These are phyloP conservation scores for Termitomyces sp. DNA, from an alignment of 768 basidiomycete genomes.

Conservation along the genomic window DNA sequence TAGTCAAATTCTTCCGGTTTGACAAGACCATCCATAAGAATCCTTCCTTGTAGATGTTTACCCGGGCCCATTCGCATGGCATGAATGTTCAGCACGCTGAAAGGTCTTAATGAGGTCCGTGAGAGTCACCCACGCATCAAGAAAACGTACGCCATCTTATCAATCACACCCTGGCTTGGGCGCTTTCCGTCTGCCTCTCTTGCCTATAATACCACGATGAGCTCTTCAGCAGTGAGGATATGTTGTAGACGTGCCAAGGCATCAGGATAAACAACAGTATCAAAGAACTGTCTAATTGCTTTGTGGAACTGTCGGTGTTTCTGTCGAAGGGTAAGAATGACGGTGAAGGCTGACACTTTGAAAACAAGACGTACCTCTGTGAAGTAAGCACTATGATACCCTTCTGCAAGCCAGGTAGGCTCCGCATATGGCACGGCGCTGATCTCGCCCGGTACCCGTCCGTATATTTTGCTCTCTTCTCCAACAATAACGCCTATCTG, in stretches of 20 bases:
- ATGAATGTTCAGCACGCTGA: slow-evolving; percentile 63
- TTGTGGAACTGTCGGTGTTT: slow-evolving; percentile 52
- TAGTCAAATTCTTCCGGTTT: slow-evolving; percentile 87
- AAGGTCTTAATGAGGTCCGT: slow-evolving; percentile 24
- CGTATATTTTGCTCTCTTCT: slow-evolving; percentile 45
- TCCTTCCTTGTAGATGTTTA: slow-evolving; percentile 81
- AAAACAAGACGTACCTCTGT: slow-evolving; percentile 44
- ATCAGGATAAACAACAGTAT: slow-evolving; percentile 55
- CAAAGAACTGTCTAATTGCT: slow-evolving; percentile 59
- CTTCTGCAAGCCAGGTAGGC: slow-evolving; percentile 64
- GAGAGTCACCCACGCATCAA: slow-evolving; percentile 49
- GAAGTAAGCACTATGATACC: slow-evolving; percentile 72
- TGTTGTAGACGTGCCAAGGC: slow-evolving; percentile 20
- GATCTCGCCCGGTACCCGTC: slow-evolving; percentile 43
- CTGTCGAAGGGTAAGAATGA: slow-evolving; percentile 21
- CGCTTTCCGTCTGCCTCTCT: slow-evolving; percentile 88
- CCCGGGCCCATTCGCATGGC: slow-evolving; percentile 95
- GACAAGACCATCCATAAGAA: slow-evolving; percentile 77
- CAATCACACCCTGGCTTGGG: slow-evolving; percentile 70
- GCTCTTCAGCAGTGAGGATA: background rate
- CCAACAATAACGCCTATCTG: slow-evolving; percentile 61
- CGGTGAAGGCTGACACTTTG: background rate
- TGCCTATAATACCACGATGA: slow-evolving; percentile 25
- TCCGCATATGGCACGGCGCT: slow-evolving; percentile 77
- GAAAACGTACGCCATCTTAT: slow-evolving; percentile 78